Evolutionary conservation across 257 asterid species (phyloP), one percentile per base, ranked within the genome.

Genomic region (Ehretia macrophylla): DNA sequence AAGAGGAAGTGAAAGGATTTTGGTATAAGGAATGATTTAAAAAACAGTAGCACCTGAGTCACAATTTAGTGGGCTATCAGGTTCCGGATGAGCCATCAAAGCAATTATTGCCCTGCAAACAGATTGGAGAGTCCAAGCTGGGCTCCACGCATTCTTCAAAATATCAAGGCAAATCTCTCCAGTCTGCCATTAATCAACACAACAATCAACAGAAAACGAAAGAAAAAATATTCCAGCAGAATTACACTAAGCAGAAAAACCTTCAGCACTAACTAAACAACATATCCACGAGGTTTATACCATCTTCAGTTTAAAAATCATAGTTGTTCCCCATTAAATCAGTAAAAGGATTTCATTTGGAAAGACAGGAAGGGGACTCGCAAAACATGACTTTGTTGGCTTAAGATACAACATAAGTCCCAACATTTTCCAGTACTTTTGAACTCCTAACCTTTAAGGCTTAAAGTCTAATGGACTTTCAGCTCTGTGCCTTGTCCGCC

Each of bases 141-240:
- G 99, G 65, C 99, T 93, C 99, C 99, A 86, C 40, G 95, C 96
- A 42, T 81, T 88, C 82, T 93, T 93, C 94, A 93, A 81, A 68
- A 93, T 93, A 85, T 93, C 99, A 69, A 93, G 97, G 86, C 99
- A 93, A 73, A 93, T 93, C 80, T 93, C 99, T 79, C 99, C 97
- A 0, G 96, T 88, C 99, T 93, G 83, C 10, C 51, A 23, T 47
- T 12, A 44, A 58, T n/a, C 13, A 47, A 48, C 64, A 52, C 37
- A 42, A 23, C 20, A 21, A 18, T 37, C 5, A 32, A 37, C 11
- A 59, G 59, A 19, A 22, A 32, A n/a, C 22, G 22, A 11, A 4
- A 40, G 58, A 14, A 44, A 44, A 18, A n/a, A 13, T 40, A 32
- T 14, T 14, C 39, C 1, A 47, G 13, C 40, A 47, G 55, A 51